Base-by-base conservation (phyloP, 306 rosid species). In the Dryas alaskensis region DNA sequence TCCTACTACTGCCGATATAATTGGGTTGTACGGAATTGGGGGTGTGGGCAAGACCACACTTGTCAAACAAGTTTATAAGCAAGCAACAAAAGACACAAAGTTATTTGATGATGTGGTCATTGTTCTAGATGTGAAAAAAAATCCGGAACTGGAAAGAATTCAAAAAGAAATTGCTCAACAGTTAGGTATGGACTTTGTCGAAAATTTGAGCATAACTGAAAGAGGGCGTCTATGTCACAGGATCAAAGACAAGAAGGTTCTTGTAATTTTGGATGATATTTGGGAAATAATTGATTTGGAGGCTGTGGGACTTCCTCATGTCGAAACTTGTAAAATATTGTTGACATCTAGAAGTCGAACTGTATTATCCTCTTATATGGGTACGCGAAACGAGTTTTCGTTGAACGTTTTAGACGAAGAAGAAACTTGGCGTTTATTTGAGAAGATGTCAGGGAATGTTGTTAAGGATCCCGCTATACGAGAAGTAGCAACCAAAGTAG, bases 371-470 rank as follows among this genome's bases (percentile, higher is more conserved):
- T 40, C 39, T 4, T 52, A 19, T 8, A 81, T 73, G 82, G 4
- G 70, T 25, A 55, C n/a, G 1, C 51, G 83, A 49, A 53, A 71
- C 55, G 67, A 17, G 48, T 69, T 83, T 17, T 5, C 3, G 2
- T 44, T 86, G 27, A 9, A 73, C 4, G 22, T 61, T 2, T 31
- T 83, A 43, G 2, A 47, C 9, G 5, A n/a, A 40, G 59, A 78
- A 3, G 90, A 86, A 50, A 39, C 77, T 0, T 78, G 82, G 84
- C 59, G 39, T 51, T 64, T 86, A 7, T 86, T 86, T n/a, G 17
- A 2, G 43, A 63, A 27, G 13, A 53, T 50, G 9, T 69, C 44
- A 1, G 82, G 78, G 10, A 75, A 51, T 4, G 12, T 14, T 64
- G 67, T 19, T 6, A 63, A 67, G 12, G 44, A 67, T 10, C 60